These are phyloP conservation scores for Volvox africanus DNA, from an alignment of 139 green algal species.

Conservation along the genomic window DNA sequence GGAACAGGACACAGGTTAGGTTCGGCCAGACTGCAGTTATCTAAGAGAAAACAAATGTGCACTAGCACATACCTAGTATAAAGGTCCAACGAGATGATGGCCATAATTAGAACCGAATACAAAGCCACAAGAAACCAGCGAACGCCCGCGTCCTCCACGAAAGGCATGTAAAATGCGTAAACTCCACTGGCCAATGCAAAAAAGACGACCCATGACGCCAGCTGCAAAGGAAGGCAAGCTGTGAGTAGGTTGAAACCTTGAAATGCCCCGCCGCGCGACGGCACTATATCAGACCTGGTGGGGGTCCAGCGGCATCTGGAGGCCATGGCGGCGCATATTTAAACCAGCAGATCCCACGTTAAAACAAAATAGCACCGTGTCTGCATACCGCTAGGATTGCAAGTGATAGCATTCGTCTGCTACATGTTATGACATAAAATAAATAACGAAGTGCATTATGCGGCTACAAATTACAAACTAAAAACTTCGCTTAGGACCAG, in stretches of 20 bases:
- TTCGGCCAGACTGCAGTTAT: background rate
- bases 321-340: slow-evolving; percentile 54
- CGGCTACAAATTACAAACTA: background rate
- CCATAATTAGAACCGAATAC: slow-evolving; percentile 33
- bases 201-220: slow-evolving; percentile 42
- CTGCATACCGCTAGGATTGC: background rate
- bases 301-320: slow-evolving; percentile 50
- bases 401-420: background rate
- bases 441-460: background rate
- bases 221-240: slow-evolving; percentile 7
- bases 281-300: slow-evolving; percentile 49
- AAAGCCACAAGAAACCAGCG: slow-evolving; percentile 27
- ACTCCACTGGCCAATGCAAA: slow-evolving; percentile 36
- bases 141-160: too few species aligned
- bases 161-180: slow-evolving; percentile 50
- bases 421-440: background rate
- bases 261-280: background rate
- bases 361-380: background rate
- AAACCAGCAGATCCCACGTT: background rate
- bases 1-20: background rate
- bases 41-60: background rate
- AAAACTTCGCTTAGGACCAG: background rate
- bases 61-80: background rate
- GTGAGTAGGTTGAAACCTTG: background rate
- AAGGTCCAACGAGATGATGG: background rate